Evolutionary conservation across 2,329 filamentous ascomycete species (phyloP).

Genomic region (Neofusicoccum cordaticola): DNA sequence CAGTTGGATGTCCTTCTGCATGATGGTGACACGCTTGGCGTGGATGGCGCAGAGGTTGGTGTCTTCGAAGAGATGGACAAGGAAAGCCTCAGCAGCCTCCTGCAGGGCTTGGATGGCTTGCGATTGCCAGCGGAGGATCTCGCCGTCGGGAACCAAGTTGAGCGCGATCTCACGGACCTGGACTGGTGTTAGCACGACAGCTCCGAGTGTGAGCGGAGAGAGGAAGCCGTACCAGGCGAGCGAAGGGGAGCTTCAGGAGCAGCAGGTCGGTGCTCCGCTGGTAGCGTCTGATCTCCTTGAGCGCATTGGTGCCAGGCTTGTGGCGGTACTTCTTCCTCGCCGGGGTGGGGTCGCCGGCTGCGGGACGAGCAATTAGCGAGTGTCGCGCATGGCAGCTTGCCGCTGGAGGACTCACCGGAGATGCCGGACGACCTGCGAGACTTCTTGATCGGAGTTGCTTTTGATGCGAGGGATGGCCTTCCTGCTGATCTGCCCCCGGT

Average conservation of each 20-base stretch:
- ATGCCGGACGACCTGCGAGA: neutral
- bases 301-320: constrained; percentile 76
- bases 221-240: constrained; percentile 66
- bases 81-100: constrained; percentile 98
- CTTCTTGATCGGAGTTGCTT: neutral
- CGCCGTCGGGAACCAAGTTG: constrained; percentile 75
- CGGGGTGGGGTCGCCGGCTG: constrained; percentile 30
- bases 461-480: neutral
- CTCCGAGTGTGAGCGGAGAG: neutral
- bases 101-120: constrained; percentile 96
- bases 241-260: constrained; percentile 96
- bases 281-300: constrained; percentile 97
- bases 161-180: constrained; percentile 75
- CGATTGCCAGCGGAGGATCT: constrained; percentile 91
- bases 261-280: constrained; percentile 96
- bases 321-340: constrained; percentile 39
- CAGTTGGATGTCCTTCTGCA: constrained; percentile 95
- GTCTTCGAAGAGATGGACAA: constrained; percentile 97
- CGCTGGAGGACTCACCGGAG: neutral
- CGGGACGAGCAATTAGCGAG: neutral
- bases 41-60: constrained; percentile 98
- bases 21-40: constrained; percentile 98
- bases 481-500: neutral
- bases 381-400: neutral
- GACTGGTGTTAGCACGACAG: neutral